Evolutionary conservation across 257 asterid genomes (phyloP).

Genomic region (Plantago ovata): DNA sequence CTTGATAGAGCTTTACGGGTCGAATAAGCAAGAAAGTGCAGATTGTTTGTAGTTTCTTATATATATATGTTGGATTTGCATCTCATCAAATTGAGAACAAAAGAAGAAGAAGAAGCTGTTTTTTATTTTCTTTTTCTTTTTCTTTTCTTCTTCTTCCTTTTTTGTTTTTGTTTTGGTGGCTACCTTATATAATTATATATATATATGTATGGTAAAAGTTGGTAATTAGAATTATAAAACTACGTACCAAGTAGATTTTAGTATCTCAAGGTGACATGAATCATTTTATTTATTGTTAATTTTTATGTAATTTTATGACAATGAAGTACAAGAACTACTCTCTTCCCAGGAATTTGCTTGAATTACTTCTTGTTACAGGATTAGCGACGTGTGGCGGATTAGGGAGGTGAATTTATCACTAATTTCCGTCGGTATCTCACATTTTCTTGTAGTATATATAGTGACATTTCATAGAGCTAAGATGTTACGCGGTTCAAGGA

Average conservation of each 20-base stretch:
- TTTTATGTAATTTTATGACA: neutral
- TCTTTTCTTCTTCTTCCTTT: conserved; percentile 5
- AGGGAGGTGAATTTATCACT: too few relatives aligned
- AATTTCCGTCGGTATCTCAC: too few relatives aligned
- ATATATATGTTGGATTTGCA: conserved; percentile 1
- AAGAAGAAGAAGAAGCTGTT: conserved; percentile 16
- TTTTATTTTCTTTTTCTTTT: conserved; percentile 3
- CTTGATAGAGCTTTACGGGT: conserved; percentile 58
- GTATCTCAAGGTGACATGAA: conserved; percentile 4
- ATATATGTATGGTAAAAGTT: conserved; percentile 5
- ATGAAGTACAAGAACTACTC: too few relatives aligned
- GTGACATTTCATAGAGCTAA: too few relatives aligned
- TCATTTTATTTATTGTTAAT: neutral
- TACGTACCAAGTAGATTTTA: conserved; percentile 20
- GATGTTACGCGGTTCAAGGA: too few relatives aligned
- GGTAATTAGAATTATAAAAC: conserved; percentile 9
- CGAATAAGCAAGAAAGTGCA: conserved; percentile 30
- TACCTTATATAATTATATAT: too few relatives aligned
- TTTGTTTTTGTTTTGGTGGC: conserved; percentile 14
- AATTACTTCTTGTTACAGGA: too few relatives aligned
- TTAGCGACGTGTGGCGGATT: too few relatives aligned
- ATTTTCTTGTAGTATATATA: too few relatives aligned
- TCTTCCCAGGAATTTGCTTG: too few relatives aligned
- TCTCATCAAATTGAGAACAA: neutral
- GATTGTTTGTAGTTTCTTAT: conserved; percentile 35